Evolutionary conservation across 495 filamentous ascomycete species (phyloP).

Genomic region (Wilcoxina mikolae): DNA sequence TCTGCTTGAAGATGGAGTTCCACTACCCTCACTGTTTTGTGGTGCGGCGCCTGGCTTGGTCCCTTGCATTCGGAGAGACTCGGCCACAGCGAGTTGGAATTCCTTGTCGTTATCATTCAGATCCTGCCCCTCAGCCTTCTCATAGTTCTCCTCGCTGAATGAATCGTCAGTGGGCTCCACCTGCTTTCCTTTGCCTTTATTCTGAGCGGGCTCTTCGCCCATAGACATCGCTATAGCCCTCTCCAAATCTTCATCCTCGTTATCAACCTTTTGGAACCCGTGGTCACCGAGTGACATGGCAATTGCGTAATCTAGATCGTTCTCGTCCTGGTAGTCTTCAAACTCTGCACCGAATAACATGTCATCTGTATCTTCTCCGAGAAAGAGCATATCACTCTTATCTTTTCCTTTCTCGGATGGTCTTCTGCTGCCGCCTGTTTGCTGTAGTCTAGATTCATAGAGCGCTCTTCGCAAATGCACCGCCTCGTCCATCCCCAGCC

Average conservation of each 20-base stretch:
- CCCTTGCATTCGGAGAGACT: constrained; percentile 32
- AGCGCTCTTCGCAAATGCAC: constrained; percentile 34
- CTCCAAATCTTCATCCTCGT: constrained; percentile 30
- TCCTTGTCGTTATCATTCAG: constrained; percentile 30
- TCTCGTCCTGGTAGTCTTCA: constrained; percentile 35
- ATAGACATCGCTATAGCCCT: constrained; percentile 26
- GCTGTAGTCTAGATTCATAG: constrained; percentile 31
- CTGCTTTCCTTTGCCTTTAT: constrained; percentile 21
- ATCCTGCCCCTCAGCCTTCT: too few relatives aligned
- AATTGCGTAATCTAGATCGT: constrained; percentile 68
- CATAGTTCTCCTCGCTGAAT: background rate
- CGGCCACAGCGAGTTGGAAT: constrained; percentile 40
- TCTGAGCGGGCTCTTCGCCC: constrained; percentile 21
- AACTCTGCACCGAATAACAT: constrained; percentile 20
- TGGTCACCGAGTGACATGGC: constrained; percentile 50
- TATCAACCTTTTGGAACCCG: constrained; percentile 19
- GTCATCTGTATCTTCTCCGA: constrained; percentile 41
- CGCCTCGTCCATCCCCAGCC: constrained; percentile 5
- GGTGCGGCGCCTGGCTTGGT: background rate
- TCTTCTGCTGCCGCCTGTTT: background rate
- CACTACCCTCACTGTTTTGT: too few relatives aligned
- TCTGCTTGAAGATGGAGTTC: background rate
- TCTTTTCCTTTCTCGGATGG: constrained; percentile 3
- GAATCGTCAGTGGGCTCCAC: background rate
- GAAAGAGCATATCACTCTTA: constrained; percentile 52